Conservation (phyloP, 306 rosid species). For the Cicer arietinum region DNA sequence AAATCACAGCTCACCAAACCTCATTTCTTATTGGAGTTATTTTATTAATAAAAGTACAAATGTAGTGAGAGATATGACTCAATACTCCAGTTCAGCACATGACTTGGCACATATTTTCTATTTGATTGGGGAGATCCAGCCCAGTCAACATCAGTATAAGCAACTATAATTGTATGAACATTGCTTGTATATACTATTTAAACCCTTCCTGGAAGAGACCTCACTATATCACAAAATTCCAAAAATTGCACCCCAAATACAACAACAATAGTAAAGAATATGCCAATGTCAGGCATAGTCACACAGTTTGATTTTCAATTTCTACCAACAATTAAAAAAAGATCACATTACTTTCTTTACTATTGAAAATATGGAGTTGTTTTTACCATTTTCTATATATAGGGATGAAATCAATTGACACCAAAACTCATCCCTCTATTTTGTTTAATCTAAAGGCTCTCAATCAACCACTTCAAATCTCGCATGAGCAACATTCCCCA, state of each 20-base stretch:
- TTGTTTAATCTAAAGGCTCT: no score
- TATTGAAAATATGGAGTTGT: neutral
- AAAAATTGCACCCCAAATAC: neutral
- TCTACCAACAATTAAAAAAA: neutral
- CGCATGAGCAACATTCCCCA: no score
- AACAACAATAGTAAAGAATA: neutral
- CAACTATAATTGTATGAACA: neutral
- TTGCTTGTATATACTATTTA: neutral
- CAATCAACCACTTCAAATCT: no score
- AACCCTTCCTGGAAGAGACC: neutral
- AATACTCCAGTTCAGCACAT: constrained; percentile 1
- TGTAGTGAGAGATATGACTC: neutral
- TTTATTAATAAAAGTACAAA: neutral
- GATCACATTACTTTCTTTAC: neutral
- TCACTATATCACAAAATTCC: neutral
- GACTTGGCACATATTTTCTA: constrained; percentile 1
- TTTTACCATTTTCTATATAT: neutral
- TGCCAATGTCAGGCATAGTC: neutral
- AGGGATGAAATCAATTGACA: no score
- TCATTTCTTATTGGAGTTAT: neutral
- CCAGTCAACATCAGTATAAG: neutral
- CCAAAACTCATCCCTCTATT: no score
- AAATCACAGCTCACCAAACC: neutral
- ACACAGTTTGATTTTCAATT: neutral
- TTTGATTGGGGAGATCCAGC: neutral